Percentiles rank a stretch among this genome's conserved stretches.
Evolutionary conservation across 768 basidiomycete species (phyloP).

Genomic region (Suillus hirtellus): DNA sequence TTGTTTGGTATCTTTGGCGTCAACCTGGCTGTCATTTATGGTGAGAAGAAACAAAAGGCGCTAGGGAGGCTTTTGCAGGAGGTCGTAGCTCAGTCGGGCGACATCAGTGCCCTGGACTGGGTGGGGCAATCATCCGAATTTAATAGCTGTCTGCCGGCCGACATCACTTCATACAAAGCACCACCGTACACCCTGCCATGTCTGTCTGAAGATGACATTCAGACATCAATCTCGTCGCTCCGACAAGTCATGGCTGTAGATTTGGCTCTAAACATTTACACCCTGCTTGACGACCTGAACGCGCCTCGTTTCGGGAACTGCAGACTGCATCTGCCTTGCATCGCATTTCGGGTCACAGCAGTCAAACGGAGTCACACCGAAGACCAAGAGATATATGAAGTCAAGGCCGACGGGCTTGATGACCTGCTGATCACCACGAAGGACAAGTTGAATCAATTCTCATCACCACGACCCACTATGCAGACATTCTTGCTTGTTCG

Average conservation of each 20-base stretch:
- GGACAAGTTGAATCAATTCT: neutral
- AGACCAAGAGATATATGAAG: neutral
- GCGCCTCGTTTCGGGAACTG: no score
- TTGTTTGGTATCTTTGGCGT: neutral
- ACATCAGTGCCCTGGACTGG: neutral
- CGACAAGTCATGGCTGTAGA: neutral
- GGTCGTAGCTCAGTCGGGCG: neutral
- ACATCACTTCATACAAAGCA: neutral
- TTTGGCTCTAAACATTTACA: no score
- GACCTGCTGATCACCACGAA: neutral
- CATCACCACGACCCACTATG: fast-evolving
- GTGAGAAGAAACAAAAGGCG: neutral
- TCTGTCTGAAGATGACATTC: neutral
- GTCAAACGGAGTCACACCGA: neutral
- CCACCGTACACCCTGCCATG: neutral
- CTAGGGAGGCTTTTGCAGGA: neutral
- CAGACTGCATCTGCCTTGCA: neutral
- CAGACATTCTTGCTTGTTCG: neutral
- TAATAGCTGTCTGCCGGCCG: neutral
- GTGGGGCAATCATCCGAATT: neutral
- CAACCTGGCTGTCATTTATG: neutral
- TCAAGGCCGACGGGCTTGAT: neutral
- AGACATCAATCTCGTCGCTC: neutral
- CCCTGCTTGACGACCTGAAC: no score
- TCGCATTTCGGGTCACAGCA: neutral